Conservation (phyloP, 169 alveolate species). For the Neospora caninum region DNA sequence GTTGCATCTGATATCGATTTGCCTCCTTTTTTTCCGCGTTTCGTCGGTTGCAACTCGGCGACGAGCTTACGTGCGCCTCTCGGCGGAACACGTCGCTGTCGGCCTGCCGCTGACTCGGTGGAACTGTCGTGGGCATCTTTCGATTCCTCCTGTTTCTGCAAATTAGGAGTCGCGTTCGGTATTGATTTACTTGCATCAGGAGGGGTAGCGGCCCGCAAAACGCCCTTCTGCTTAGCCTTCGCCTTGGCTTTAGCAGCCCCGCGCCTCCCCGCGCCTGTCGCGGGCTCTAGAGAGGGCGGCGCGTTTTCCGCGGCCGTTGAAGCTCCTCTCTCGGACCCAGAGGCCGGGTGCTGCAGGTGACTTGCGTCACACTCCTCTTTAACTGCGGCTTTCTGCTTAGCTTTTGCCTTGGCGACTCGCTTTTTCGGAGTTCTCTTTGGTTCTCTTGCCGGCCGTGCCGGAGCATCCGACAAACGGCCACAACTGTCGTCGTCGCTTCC, state of each 20-base stretch:
- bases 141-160: too few relatives aligned
- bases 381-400: slow-evolving; percentile 25
- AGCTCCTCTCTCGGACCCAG: slow-evolving; percentile 49
- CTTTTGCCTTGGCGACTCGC: neutral
- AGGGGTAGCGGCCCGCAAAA: neutral
- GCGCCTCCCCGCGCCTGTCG: neutral
- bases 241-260: slow-evolving; percentile 21
- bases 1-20: too few relatives aligned
- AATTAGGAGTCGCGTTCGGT: too few relatives aligned
- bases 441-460: neutral
- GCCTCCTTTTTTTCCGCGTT: too few relatives aligned
- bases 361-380: slow-evolving; percentile 1
- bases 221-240: neutral
- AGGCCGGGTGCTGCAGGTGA: slow-evolving; percentile 29
- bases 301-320: slow-evolving; percentile 31
- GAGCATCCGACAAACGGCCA: neutral
- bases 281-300: neutral
- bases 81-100: too few relatives aligned
- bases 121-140: too few relatives aligned
- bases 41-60: too few relatives aligned
- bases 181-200: neutral
- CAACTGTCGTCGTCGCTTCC: neutral
- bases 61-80: too few relatives aligned
- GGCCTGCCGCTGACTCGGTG: too few relatives aligned
- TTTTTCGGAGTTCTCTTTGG: neutral